Conservation (phyloP, 305 asterid species). For the Fraxinus angustifolia region DNA sequence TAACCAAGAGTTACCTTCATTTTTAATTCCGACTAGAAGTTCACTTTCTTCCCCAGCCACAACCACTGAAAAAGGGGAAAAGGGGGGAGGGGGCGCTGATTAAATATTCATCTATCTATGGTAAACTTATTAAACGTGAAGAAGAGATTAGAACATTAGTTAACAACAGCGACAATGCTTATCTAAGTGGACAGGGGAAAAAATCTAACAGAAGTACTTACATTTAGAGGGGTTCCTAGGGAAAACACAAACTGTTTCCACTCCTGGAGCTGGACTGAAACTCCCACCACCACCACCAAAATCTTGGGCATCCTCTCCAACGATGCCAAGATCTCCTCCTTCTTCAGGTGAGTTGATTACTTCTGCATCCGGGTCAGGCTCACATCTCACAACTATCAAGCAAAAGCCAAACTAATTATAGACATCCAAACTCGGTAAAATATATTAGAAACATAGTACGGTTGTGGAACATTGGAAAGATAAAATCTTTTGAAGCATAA, state of each 20-base stretch:
- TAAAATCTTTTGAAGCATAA: neutral
- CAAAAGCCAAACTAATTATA: conserved; percentile 1
- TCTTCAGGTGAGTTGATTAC: conserved; percentile 53
- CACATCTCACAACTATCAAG: conserved; percentile 64
- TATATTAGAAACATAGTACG: neutral
- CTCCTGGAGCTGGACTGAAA: conserved; percentile 70
- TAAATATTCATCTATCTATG: no score
- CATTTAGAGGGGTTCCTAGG: conserved; percentile 84
- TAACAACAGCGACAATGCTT: neutral
- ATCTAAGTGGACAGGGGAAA: neutral
- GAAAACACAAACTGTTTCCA: conserved; percentile 82
- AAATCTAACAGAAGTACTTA: conserved; percentile 19
- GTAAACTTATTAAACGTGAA: neutral
- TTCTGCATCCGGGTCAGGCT: conserved; percentile 59
- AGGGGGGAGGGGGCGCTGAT: no score
- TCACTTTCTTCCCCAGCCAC: conserved; percentile 85
- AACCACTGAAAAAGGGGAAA: conserved; percentile 44
- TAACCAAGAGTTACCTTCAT: conserved; percentile 59
- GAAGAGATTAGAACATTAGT: conserved; percentile 6
- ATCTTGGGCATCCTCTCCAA: conserved; percentile 84
- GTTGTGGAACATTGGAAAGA: neutral
- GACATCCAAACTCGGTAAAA: neutral
- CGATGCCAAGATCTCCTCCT: conserved; percentile 65
- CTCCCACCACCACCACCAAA: conserved; percentile 51
- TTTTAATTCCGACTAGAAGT: conserved; percentile 80